These are phyloP conservation scores for Dichotomocladium elegans DNA, from an alignment of 371 early-diverging fungal species.

Conservation along the genomic window DNA sequence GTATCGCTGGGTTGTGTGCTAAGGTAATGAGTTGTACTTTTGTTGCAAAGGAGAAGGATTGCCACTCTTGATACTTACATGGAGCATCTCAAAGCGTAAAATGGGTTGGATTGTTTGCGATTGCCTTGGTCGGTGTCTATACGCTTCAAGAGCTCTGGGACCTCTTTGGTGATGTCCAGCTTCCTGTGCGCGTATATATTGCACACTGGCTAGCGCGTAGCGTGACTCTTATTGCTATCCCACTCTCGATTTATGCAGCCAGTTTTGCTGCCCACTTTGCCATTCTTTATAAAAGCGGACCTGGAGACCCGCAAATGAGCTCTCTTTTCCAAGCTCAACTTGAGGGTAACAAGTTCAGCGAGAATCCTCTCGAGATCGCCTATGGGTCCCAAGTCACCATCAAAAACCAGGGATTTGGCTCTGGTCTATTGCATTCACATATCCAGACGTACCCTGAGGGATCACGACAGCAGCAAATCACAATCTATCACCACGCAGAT, in stretches of 20 bases:
- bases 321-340: constrained; percentile 95
- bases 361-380: constrained; percentile 85
- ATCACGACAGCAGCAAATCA: constrained; percentile 45
- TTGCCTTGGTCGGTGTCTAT: constrained; percentile 91
- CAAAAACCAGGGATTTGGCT: constrained; percentile 82
- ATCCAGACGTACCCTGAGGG: constrained; percentile 83
- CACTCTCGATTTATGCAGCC: constrained; percentile 82
- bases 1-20: constrained; percentile 84
- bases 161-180: constrained; percentile 75
- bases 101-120: constrained; percentile 98
- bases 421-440: constrained; percentile 98
- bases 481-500: constrained; percentile 91
- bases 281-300: constrained; percentile 81
- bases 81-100: constrained; percentile 86
- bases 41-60: background rate
- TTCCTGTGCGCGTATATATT: constrained; percentile 67
- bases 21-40: constrained; percentile 13
- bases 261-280: constrained; percentile 91
- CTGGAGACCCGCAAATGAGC: constrained; percentile 97
- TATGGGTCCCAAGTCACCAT: constrained; percentile 92
- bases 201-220: constrained; percentile 79
- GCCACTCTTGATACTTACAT: no score
- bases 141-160: constrained; percentile 95
- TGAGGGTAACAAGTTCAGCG: constrained; percentile 71
- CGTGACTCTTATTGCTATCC: constrained; percentile 81